Base-by-base conservation (phyloP, 1,284 basidiomycete species). In the Laetiporus sulphureus region DNA sequence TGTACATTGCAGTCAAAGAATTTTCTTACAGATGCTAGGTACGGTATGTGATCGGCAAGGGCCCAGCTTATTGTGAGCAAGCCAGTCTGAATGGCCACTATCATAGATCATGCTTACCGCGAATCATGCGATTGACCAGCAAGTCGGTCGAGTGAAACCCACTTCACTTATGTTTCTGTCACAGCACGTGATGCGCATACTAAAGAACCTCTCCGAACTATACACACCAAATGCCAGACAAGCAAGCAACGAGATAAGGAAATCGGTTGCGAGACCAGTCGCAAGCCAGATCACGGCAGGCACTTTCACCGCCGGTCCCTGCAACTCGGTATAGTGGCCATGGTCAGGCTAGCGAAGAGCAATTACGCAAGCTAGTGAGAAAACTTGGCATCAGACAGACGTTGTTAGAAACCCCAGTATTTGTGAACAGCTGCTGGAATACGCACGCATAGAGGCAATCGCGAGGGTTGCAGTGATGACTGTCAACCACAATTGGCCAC, bases 21-120 rank as follows among this genome's bases (percentile, higher is more conserved):
- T n/a, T 18, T 18, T 5, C 25, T 37, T 16, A 44, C 45, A 18
- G 32, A 41, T 34, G 36, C 29, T 24, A 47, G 36, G 36, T 20
- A 47, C 22, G 34, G 7, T 5, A 29, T 41, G 22, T 44, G 32
- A 27, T 45, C 36, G 6, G 25, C 18, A 21, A 44, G 40, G 13
- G 42, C 45, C 38, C 47, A 49, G 18, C 41, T 32, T 4, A 62
- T 49, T 1, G 66, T 67, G 24, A 66, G 33, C 16, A 63, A 36
- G 7, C 66, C 65, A 5, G 64, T 67, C 41, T 67, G 64, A 8
- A 71, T 56, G 3, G 68, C 61, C 31, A 66, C 68, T 62, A 27
- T n/a, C 12, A 18, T 15, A 18, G 12, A n/a, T 15, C 38, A 21
- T 32, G n/a, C n/a, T n/a, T n/a, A 40, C 38, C 18, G 20, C 15